These are phyloP conservation scores for Aquilaria malaccensis DNA, from an alignment of 345 rosid genomes.

Conservation along the genomic window DNA sequence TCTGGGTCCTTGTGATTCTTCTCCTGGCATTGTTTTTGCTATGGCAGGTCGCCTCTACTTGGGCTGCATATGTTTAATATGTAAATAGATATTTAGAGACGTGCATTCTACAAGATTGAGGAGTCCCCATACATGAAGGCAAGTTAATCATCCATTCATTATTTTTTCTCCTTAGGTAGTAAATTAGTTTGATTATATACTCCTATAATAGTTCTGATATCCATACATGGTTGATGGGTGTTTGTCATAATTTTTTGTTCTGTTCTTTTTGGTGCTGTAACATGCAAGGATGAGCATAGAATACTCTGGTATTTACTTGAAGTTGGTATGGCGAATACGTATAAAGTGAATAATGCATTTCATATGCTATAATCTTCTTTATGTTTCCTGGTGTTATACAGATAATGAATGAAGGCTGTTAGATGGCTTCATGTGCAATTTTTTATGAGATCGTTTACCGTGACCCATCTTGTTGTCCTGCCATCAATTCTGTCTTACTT, in stretches of 20 bases:
- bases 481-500: too few species aligned
- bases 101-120: not conserved
- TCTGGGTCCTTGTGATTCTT: slow-evolving; percentile 49
- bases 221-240: slow-evolving; percentile 5
- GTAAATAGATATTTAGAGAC: not conserved
- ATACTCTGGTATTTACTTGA: slow-evolving; percentile 12
- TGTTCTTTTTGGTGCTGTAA: not conserved
- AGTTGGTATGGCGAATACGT: slow-evolving; percentile 2
- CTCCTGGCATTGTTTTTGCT: slow-evolving; percentile 43
- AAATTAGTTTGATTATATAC: slow-evolving; percentile 6
- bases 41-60: slow-evolving; percentile 39
- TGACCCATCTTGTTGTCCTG: too few species aligned
- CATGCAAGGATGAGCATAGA: slow-evolving; percentile 1
- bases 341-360: not conserved
- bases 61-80: slow-evolving; percentile 16
- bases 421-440: too few species aligned
- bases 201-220: slow-evolving; percentile 1
- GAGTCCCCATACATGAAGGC: slow-evolving; percentile 10
- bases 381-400: too few species aligned
- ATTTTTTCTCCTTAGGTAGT: not conserved
- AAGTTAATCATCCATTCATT: slow-evolving; percentile 11
- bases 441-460: too few species aligned
- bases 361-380: too few species aligned
- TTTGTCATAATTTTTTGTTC: too few species aligned
- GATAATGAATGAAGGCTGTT: too few species aligned